Conservation (phyloP, 2,329 filamentous ascomycete species). For the Ophiostoma sp. region DNA sequence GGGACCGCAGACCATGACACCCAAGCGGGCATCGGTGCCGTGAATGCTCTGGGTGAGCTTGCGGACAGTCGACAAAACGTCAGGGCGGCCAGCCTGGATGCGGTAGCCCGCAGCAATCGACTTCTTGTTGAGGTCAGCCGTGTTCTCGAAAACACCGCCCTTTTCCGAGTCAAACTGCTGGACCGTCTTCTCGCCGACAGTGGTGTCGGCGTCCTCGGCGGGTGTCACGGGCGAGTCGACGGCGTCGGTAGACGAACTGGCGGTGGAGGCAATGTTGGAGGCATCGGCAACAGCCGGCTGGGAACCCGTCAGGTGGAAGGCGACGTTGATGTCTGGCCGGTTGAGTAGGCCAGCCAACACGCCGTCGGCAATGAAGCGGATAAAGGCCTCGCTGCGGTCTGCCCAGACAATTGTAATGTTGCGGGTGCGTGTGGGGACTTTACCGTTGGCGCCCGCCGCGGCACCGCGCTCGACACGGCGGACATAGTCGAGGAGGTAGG, state of each 20-base stretch:
- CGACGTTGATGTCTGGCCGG: constrained; percentile 24
- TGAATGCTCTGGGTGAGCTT: constrained; percentile 17
- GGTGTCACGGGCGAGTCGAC: neutral
- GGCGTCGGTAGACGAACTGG: constrained; percentile 18
- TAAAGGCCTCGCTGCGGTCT: constrained; percentile 25
- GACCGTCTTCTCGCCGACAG: neutral
- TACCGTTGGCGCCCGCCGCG: neutral
- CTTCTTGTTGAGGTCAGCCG: neutral
- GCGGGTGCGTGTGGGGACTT: constrained; percentile 26
- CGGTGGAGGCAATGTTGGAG: neutral
- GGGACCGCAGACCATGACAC: constrained; percentile 30
- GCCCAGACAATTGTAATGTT: constrained; percentile 28
- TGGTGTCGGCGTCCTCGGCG: neutral
- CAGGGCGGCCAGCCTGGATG: constrained; percentile 27
- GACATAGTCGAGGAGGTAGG: constrained; percentile 29
- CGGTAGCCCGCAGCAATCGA: neutral
- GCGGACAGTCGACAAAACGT: constrained; percentile 21
- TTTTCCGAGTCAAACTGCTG: neutral
- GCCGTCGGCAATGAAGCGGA: constrained; percentile 20
- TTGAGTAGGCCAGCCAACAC: constrained; percentile 13
- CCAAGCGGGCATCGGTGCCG: constrained; percentile 21
- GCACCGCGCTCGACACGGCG: constrained; percentile 19
- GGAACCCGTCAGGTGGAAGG: constrained; percentile 17
- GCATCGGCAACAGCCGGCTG: neutral
- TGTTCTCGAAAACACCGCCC: neutral